Base-by-base conservation (phyloP, 495 filamentous ascomycete species). In the Endocarpon pusillum region DNA sequence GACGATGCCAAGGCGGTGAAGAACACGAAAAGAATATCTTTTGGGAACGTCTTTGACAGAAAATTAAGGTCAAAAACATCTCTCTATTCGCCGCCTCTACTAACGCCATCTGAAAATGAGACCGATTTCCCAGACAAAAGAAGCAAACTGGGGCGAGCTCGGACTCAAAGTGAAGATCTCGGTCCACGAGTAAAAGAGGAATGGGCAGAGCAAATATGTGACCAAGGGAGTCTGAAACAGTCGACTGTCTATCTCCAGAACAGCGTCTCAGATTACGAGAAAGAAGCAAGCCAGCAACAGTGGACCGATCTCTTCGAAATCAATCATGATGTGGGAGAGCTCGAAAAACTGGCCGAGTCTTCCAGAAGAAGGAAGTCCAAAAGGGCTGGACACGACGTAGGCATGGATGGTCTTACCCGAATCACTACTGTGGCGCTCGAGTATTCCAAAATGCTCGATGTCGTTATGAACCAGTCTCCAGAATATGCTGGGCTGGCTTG, bases 401-500 rank as follows among this genome's bases (percentile, higher is more conserved):
- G 12, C 12, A 12, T 20, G 10, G 16, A 25, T 15, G 38, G 33
- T 9, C 23, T 42, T 19, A 33, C 22, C 17, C 36, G 27, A 17
- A 40, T 41, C 28, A 40, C 32, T n/a, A 21, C 21, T 11, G 39
- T 43, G 10, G 41, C 41, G 1, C 21, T 43, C 19, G 38, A 43
- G 12, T 43, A 41, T 21, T 37, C 42, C 5, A 42, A 42, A 18
- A 16, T 44, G 8, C 40, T 44, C 16, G 42, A 44, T 35, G 42
- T 44, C 8, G 22, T 44, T 4, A 21, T 37, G 27, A 38, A 44
- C 14, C 17, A 27, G 7, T 38, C 19, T 27, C 42, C 40, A 9
- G 35, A 44, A 16, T 44, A 41, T 32, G 41, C 33, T 6, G 12
- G 32, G 14, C 22, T 41, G 21, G 32, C 32, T 5, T 44, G 42